Base-by-base conservation (phyloP, 1,139 yeast species). In the Ashbya aceris region DNA sequence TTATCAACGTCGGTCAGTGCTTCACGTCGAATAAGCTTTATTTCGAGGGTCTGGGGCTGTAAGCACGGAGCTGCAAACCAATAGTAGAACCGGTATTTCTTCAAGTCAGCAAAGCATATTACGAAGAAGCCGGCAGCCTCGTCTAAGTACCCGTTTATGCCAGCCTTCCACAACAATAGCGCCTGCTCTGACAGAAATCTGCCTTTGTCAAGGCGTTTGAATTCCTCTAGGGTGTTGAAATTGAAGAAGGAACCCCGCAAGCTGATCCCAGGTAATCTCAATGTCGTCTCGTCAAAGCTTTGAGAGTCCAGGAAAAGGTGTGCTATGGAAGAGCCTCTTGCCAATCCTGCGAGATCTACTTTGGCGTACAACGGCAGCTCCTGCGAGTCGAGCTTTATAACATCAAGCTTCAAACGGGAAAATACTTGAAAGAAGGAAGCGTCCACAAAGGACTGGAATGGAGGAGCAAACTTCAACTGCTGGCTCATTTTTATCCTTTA, bases 21-120 rank as follows among this genome's bases (percentile, higher is more conserved):
- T 40, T 43, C 1, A 17, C 23, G 8, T 8, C 41, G 27, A 0
- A 39, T 28, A 8, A 50, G 23, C 9, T 39, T 31, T 30, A 53
- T 45, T 11, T 27, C 12, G 23, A 43, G n/a, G 49, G 45, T 10
- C 30, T 48, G 82, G 77, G 75, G 20, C 60, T 68, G 66, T 14
- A 85, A 62, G 0, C 75, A 67, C 0, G 97, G 96, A 50, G 77
- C 78, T 6, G 89, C 84, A 51, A 84, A 73, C 98, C 98, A 91
- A 62, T 89, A 89, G 54, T 76, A 83, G 57, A 83, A 91, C 53
- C 75, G 79, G 66, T 83, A 87, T 63, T 83, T 85, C 62, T 91
- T 91, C 58, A 91, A 71, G 60, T 93, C 98, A 2, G 95, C 82
- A 64, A 78, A 91, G 33, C 87, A 70, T 33, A 89, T 66, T 1